Conservation (phyloP, 805 yeast species). For the Vanderwaltozyma polyspora region DNA sequence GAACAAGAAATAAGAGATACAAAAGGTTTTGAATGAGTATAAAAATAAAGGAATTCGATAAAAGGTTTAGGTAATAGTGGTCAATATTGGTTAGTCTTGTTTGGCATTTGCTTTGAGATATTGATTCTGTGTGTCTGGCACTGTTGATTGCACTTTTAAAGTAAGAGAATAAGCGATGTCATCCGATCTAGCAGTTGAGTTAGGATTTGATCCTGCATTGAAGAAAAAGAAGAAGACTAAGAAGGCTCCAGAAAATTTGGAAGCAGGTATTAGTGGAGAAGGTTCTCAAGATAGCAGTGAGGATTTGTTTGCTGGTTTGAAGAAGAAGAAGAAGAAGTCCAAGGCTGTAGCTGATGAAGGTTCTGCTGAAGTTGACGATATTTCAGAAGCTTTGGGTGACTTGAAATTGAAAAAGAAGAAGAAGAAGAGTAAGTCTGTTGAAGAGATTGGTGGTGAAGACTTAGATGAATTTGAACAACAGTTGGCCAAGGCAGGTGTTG, state of each 20-base stretch:
- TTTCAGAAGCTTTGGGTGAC: constrained; percentile 57
- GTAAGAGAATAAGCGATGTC: no score
- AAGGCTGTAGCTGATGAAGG: constrained; percentile 30
- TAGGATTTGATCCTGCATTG: constrained; percentile 64
- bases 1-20: no score
- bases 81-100: no score
- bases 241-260: constrained; percentile 31
- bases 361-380: constrained; percentile 32
- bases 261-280: constrained; percentile 32
- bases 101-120: no score
- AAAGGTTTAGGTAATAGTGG: no score
- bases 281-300: no score
- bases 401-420: constrained; percentile 71
- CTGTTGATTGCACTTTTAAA: no score
- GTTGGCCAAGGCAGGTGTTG: constrained; percentile 81
- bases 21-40: no score
- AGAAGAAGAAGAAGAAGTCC: constrained; percentile 76
- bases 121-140: no score
- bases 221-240: constrained; percentile 71
- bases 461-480: constrained; percentile 80
- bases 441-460: constrained; percentile 54
- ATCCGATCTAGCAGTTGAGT: constrained; percentile 28
- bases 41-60: no score
- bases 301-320: constrained; percentile 68
- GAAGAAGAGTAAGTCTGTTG: constrained; percentile 49